Base-by-base conservation (phyloP, 345 rosid species). In the Chamaenerion angustifolium region DNA sequence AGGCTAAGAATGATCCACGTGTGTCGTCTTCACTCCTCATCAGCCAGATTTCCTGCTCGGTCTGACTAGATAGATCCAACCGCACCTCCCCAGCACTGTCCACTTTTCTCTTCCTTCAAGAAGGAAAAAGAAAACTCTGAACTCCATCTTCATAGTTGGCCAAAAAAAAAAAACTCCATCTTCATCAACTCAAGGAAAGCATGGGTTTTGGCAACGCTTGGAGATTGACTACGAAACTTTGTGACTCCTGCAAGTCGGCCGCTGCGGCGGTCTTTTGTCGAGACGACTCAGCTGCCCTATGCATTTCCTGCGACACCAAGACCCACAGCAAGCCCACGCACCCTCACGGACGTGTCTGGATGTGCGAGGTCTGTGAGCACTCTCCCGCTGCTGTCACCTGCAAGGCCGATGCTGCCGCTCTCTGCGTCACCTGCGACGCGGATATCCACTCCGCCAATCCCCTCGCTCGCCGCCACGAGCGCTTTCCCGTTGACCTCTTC, bases 401-500 rank as follows among this genome's bases (percentile, higher is more conserved):
- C 75, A 83, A 81, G 73, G 98, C 98, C 21, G 98, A 90, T 58
- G 95, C 94, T 2, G 98, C 98, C 8, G 70, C 80, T 0, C 78
- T 90, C 43, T 90, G 98, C 60, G 81, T 85, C 56, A 49, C 81
- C 1, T 89, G 97, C 60, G 97, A 89, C 55, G 73, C 76, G 12
- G 97, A 90, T 55, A 90, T 86, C 62, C 98, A 90, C 71, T 83
- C 92, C 0, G 98, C 92, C 3, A 90, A 90, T 43, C 94, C 98
- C 11, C 73, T 90, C 43, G 86, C 98, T 25, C 63, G 76, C 42
- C 94, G 94, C 55, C 98, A 90, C 49, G 95, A 86, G 62, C 84
- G 95, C 7, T 71, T 65, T 45, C 95, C 92, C 1, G 76, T 90
- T 3, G 70, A 71, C 61, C 83, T 86, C 62, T 76, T 69, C 55